Evolutionary conservation across 1,284 basidiomycete genomes (phyloP), one percentile per base, ranked within the genome.

Genomic region (Cerioporus squamosus): DNA sequence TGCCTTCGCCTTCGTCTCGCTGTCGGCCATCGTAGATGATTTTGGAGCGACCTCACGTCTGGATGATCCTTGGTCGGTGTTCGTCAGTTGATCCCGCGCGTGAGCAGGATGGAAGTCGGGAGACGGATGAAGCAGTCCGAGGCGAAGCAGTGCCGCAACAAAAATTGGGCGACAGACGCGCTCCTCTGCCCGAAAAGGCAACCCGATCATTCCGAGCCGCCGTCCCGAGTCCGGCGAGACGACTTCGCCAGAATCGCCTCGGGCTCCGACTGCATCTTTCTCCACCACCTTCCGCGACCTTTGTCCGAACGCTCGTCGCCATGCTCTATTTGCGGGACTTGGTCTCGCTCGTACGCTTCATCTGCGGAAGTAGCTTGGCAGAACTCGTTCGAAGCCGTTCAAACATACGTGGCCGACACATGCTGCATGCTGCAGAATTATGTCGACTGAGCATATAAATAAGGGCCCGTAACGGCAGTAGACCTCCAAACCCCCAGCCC

Each of bases 11-110:
- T 79, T 81, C 40, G 72, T 62, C 63, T 64, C 57, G 31, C 70
- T 69, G 56, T 90, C 87, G 51, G 82, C 78, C 88, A 90, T 90
- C 68, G 55, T 75, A 55, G 29, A 23, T 51, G 46, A 53, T 52
- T 51, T 59, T 53, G 51, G 55, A 63, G 63, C 69, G 88, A 90
- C 88, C 88, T 90, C 88, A 90, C 88, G 80, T 75, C 69, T 74
- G 77, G 76, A 74, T 79, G 88, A 90, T 90, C 88, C 88, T 90
- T 88, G 86, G 86, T 86, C 86, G 70, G 53, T 53, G 46, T 33
- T 60, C 46, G 60, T 62, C 61, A 59, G 60, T 49, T 55, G 59
- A 53, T 45, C 51, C 29, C 47, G 49, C 57, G 44, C 53, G 55
- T 60, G 61, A 66, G 22, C 61, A 60, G 56, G 59, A 45, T 60